Conservation (phyloP, 2,329 filamentous ascomycete genomes). For the Penicillium aurantiogriseum region DNA sequence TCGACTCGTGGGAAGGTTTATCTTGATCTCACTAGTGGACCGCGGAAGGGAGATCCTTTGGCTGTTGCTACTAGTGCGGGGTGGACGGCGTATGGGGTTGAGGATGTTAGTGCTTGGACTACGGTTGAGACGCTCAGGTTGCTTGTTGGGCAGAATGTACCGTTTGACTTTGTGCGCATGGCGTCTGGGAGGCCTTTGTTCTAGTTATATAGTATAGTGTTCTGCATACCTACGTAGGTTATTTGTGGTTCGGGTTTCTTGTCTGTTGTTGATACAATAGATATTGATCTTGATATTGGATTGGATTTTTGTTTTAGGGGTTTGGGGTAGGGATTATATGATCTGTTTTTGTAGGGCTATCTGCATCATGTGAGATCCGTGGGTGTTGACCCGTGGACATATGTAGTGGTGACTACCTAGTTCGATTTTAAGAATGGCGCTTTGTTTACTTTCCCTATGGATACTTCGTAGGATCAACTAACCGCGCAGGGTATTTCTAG, state of each 20-base stretch:
- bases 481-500: too few relatives aligned
- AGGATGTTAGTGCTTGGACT: constrained; percentile 78
- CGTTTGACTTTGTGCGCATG: constrained; percentile 80
- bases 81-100: constrained; percentile 75
- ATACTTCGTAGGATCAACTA: neutral
- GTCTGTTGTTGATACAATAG: neutral
- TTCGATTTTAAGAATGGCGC: neutral
- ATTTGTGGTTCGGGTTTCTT: neutral
- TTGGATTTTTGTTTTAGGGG: neutral
- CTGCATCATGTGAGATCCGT: neutral
- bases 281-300: neutral
- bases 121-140: constrained; percentile 77
- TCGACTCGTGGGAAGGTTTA: constrained; percentile 65
- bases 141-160: constrained; percentile 81
- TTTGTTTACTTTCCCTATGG: neutral
- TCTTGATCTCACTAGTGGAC: constrained; percentile 70
- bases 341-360: neutral
- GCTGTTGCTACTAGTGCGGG: constrained; percentile 70
- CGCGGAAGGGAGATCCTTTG: constrained; percentile 66
- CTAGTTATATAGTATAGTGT: constrained; percentile 26
- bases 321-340: neutral
- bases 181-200: constrained; percentile 61
- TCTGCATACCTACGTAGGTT: neutral
- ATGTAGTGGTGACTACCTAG: neutral
- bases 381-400: neutral